Percentiles rank a stretch among this genome's conserved stretches.
phyloP scores from a whole-genome alignment of 805 yeast species.

The Schwanniomyces yamadae region DNA sequence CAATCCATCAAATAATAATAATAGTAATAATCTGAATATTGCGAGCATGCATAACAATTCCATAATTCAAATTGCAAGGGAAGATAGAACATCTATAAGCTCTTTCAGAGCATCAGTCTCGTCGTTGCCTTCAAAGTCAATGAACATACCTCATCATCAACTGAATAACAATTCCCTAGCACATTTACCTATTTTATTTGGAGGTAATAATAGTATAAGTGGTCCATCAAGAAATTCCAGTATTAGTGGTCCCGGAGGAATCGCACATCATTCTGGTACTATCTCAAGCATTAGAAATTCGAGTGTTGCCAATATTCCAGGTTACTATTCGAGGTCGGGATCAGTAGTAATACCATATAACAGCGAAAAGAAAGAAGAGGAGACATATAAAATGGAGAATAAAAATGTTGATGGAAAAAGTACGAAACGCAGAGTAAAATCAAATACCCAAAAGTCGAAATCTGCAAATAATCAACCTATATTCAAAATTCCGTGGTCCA shows the following conservation, averaged over 20 bases:
- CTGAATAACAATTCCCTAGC: slow-evolving; percentile 37
- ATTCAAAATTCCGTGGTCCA: slow-evolving; percentile 45
- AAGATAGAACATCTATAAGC: slow-evolving; percentile 36
- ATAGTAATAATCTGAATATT: slow-evolving; percentile 9
- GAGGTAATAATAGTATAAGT: slow-evolving; percentile 38
- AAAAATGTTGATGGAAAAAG: slow-evolving; percentile 12
- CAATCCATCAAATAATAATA: slow-evolving; percentile 1
- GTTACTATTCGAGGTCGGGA: slow-evolving; percentile 37
- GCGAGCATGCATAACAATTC: slow-evolving; percentile 33
- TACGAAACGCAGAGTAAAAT: slow-evolving; percentile 7
- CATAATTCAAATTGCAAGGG: slow-evolving; percentile 40
- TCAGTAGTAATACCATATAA: slow-evolving; percentile 37
- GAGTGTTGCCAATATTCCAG: slow-evolving; percentile 30
- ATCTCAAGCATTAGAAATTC: slow-evolving; percentile 43
- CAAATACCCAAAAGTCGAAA: slow-evolving; percentile 2
- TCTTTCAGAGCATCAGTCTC: slow-evolving; percentile 39
- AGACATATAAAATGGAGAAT: slow-evolving; percentile 17
- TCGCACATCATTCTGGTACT: slow-evolving; percentile 32
- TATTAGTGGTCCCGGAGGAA: slow-evolving; percentile 35
- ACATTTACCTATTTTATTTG: slow-evolving; percentile 43
- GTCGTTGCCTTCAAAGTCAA: slow-evolving; percentile 43
- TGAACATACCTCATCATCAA: slow-evolving; percentile 49
- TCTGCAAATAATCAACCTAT: slow-evolving; percentile 13
- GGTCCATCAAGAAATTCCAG: slow-evolving; percentile 42
- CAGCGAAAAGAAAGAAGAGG: slow-evolving; percentile 27